phyloP scores from a whole-genome alignment of 768 basidiomycete species.

The Rubroboletus pulcherrimus region DNA sequence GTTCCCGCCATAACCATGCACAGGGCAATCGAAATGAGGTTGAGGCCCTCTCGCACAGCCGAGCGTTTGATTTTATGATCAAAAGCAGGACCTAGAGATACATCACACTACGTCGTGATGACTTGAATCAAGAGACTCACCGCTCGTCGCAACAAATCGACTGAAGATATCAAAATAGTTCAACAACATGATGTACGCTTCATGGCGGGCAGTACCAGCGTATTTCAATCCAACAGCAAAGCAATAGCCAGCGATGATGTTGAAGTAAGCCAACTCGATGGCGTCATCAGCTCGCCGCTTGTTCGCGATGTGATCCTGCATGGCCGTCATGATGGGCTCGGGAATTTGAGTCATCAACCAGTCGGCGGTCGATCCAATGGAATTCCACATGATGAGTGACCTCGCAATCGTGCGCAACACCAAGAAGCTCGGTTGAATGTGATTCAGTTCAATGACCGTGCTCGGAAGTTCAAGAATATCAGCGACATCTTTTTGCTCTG shows the following conservation, averaged over 20 bases:
- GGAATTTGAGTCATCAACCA: constrained; percentile 79
- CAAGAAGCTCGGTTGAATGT: constrained; percentile 84
- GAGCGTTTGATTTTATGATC: constrained; percentile 87
- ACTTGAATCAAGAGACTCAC: constrained; percentile 38
- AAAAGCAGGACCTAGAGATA: constrained; percentile 60
- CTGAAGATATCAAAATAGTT: constrained; percentile 79
- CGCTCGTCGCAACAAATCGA: constrained; percentile 60
- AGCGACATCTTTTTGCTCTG: constrained; percentile 79
- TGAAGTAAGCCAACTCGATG: constrained; percentile 85
- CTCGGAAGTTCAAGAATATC: constrained; percentile 82
- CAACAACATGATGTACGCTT: constrained; percentile 82
- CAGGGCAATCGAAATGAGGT: constrained; percentile 79
- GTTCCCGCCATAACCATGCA: constrained; percentile 98
- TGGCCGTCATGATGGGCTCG: constrained; percentile 52
- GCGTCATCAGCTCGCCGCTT: constrained; percentile 56
- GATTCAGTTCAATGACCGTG: constrained; percentile 73
- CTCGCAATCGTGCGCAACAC: constrained; percentile 76
- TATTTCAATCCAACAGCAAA: constrained; percentile 90
- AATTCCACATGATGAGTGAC: constrained; percentile 83
- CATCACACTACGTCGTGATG: constrained; percentile 3
- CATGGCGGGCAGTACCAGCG: constrained; percentile 88
- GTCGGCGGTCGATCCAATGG: constrained; percentile 62
- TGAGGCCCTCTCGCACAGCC: constrained; percentile 83
- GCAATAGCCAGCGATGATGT: constrained; percentile 87
- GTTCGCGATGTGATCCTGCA: constrained; percentile 49